Evolutionary conservation across 163 green algal genomes (phyloP).

Genomic region (Scenedesmus sp.): DNA sequence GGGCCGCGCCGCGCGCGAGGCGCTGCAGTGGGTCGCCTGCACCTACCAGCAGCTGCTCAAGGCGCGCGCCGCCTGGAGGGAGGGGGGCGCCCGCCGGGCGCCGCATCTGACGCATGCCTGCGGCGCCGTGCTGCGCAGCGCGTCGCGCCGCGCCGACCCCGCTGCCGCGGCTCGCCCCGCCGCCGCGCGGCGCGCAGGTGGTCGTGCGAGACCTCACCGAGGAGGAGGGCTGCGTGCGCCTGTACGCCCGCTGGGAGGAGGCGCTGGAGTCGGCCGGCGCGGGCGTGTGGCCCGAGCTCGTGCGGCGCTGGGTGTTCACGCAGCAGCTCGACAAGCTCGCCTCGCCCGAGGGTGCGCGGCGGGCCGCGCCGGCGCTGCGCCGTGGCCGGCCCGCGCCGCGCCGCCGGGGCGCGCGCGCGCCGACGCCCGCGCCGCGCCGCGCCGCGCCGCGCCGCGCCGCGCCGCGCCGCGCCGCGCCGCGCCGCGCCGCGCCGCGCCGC

Average conservation of each 20-base stretch:
- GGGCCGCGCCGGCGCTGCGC: not conserved
- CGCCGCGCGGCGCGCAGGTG: too few species aligned
- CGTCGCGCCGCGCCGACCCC: too few species aligned
- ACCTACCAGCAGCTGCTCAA: constrained; percentile 34
- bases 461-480: too few species aligned
- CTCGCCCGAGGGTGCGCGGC: constrained; percentile 7
- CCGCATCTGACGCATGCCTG: not conserved
- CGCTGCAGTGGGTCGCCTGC: constrained; percentile 19
- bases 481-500: too few species aligned
- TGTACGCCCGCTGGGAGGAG: constrained; percentile 23
- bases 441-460: too few species aligned
- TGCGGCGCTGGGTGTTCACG: constrained; percentile 20
- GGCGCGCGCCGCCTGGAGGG: not conserved
- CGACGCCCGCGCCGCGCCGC: too few species aligned
- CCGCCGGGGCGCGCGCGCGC: too few species aligned
- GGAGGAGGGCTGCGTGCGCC: not conserved
- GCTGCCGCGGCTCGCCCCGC: too few species aligned
- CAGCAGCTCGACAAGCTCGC: constrained; percentile 22
- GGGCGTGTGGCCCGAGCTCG: constrained; percentile 17
- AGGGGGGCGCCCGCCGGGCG: too few species aligned
- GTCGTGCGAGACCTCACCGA: constrained; percentile 16
- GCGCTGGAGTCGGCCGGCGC: constrained; percentile 6
- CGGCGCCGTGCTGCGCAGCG: too few species aligned
- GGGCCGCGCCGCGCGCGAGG: not conserved
- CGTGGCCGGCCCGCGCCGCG: not conserved